phyloP scores from a whole-genome alignment of 179 eudicot species.

The Pouteria campechiana region DNA sequence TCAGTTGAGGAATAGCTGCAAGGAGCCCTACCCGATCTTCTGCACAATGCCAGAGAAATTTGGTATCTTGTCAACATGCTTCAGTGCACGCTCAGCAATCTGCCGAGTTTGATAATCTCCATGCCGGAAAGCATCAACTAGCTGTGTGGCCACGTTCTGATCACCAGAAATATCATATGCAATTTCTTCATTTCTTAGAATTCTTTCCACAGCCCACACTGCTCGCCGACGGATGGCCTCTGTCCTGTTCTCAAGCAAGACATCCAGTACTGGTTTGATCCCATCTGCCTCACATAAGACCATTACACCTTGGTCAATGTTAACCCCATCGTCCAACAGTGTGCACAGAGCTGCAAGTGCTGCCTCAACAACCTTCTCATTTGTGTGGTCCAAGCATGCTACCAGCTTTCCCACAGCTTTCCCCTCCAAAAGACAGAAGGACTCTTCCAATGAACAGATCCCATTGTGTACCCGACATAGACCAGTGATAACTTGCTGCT shows the following conservation, averaged over 20 bases:
- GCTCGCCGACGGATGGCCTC: conserved; percentile 59
- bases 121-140: conserved; percentile 86
- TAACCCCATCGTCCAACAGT: conserved; percentile 64
- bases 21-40: conserved; percentile 29
- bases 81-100: conserved; percentile 78
- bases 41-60: conserved; percentile 85
- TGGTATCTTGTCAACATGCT: conserved; percentile 77
- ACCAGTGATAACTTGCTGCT: conserved; percentile 38
- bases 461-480: conserved; percentile 68
- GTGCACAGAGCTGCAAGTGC: conserved; percentile 81
- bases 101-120: conserved; percentile 76
- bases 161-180: conserved; percentile 48
- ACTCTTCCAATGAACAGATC: conserved; percentile 45
- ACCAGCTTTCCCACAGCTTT: conserved; percentile 63
- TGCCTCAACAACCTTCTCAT: conserved; percentile 76
- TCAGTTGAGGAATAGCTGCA: no score
- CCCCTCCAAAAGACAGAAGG: conserved; percentile 73
- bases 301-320: conserved; percentile 60
- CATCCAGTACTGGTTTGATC: conserved; percentile 53
- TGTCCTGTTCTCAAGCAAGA: conserved; percentile 64
- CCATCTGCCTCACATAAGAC: conserved; percentile 46
- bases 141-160: conserved; percentile 67
- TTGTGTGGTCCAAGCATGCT: conserved; percentile 71
- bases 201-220: conserved; percentile 84
- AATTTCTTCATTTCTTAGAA: conserved; percentile 55